A percentile compares a stretch with the other conserved stretches of the same genome.
Conservation (phyloP, 176 grass and related monocot species). For the Triticum timopheevii region DNA sequence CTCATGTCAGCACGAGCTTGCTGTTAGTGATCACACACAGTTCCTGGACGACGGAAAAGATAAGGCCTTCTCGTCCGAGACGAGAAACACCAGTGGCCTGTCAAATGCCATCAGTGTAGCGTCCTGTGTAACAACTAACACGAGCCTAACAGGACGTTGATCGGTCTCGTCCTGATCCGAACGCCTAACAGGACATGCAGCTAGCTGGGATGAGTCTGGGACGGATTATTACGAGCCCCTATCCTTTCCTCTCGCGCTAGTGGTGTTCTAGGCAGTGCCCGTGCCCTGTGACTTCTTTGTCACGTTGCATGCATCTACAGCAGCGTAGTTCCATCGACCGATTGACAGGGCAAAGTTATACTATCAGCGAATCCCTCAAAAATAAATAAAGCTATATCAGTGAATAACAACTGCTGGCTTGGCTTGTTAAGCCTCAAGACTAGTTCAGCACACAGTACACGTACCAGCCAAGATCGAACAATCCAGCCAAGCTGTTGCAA, state of each 20-base stretch:
- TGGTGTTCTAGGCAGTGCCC: background rate
- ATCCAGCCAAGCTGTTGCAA: background rate
- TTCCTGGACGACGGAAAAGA: background rate
- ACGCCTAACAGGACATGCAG: background rate
- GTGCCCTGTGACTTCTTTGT: background rate
- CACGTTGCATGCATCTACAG: background rate
- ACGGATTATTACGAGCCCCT: slow-evolving; percentile 1
- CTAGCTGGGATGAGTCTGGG: too few relatives aligned
- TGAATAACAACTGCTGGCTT: background rate
- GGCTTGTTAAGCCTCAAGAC: background rate
- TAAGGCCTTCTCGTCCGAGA: too few relatives aligned
- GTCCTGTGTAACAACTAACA: too few relatives aligned
- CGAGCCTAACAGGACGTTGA: too few relatives aligned
- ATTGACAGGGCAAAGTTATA: background rate
- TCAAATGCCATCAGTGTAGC: background rate
- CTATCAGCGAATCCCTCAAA: too few relatives aligned
- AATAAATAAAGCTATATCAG: background rate
- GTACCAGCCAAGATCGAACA: background rate
- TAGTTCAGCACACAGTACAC: background rate
- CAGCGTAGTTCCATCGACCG: background rate
- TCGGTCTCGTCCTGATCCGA: background rate
- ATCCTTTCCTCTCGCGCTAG: background rate
- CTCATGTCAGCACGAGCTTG: too few relatives aligned
- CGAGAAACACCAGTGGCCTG: background rate
- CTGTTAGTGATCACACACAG: background rate